phyloP scores from a whole-genome alignment of 176 grass and related monocot genomes.

The Bothriochloa decipiens region DNA sequence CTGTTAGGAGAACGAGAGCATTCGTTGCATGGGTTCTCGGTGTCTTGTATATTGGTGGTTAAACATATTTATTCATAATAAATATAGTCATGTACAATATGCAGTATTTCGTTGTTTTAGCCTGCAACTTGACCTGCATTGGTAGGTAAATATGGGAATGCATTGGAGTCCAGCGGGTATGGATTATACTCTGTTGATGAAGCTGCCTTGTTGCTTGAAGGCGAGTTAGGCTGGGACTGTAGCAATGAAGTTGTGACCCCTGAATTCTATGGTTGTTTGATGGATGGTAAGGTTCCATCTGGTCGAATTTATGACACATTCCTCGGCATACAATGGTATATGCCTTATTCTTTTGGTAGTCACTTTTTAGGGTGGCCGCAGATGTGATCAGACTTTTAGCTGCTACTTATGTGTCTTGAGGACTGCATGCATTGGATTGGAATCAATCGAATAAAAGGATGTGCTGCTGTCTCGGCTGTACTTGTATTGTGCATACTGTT shows the following conservation, averaged over 20 bases:
- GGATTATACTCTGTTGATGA: not conserved
- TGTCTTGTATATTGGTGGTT: conserved; percentile 50
- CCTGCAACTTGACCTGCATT: not conserved
- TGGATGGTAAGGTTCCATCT: not conserved
- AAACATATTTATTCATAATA: conserved; percentile 40
- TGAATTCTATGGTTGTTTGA: conserved; percentile 5
- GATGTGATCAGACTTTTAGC: not conserved
- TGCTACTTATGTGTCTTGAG: not conserved
- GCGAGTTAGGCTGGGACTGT: not conserved
- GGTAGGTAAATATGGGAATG: conserved; percentile 13
- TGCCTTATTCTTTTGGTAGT: not conserved
- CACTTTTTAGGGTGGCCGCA: not conserved
- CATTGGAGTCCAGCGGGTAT: not conserved
- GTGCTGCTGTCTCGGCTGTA: not conserved
- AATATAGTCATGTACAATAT: conserved; percentile 31
- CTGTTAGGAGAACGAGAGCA: conserved; percentile 22
- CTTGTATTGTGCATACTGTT: not conserved
- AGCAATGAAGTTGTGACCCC: not conserved
- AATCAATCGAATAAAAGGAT: not conserved
- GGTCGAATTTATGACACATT: not conserved
- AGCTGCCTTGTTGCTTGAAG: not conserved
- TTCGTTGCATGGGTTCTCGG: conserved; percentile 28
- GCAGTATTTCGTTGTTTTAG: not conserved
- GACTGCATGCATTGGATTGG: not conserved
- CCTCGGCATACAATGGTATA: not conserved